Percentiles rank a stretch among this genome's conserved stretches.
phyloP scores from a whole-genome alignment of 2,329 filamentous ascomycete species.

The Microcera coccophila region DNA sequence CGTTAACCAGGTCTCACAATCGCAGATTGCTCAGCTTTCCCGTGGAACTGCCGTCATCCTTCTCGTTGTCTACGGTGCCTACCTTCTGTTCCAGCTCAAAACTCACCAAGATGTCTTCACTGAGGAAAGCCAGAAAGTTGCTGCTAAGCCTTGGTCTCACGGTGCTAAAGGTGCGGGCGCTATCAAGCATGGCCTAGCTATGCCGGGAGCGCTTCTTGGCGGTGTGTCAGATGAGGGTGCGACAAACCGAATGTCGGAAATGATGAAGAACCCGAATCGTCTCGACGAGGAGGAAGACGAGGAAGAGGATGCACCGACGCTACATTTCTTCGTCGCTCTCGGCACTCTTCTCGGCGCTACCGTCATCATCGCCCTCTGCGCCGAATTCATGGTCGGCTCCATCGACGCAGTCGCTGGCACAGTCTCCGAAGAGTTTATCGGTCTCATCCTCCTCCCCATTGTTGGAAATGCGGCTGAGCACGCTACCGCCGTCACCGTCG shows the following conservation, averaged over 20 bases:
- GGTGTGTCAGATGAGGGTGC: constrained; percentile 31
- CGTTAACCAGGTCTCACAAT: constrained; percentile 37
- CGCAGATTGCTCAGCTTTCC: constrained; percentile 60
- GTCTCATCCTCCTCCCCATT: constrained; percentile 75
- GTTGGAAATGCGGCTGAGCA: constrained; percentile 83
- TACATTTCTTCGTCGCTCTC: constrained; percentile 69
- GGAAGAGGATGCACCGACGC: constrained; percentile 68
- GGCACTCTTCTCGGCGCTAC: constrained; percentile 69
- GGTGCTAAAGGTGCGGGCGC: constrained; percentile 30
- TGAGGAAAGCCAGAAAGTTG: constrained; percentile 72
- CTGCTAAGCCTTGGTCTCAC: constrained; percentile 48
- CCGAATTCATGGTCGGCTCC: constrained; percentile 72
- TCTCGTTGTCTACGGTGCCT: constrained; percentile 76
- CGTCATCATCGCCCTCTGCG: constrained; percentile 74
- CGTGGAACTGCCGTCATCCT: constrained; percentile 76
- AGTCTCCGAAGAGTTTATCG: constrained; percentile 71
- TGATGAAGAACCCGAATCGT: constrained; percentile 39
- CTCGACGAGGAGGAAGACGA: constrained; percentile 51
- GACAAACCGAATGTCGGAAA: constrained; percentile 43
- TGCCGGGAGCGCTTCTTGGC: constrained; percentile 38
- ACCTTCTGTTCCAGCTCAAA: constrained; percentile 87
- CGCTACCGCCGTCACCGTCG: constrained; percentile 74
- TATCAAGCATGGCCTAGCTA: constrained; percentile 39
- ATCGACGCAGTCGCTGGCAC: constrained; percentile 65
- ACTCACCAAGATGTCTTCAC: constrained; percentile 80